These are phyloP conservation scores for Lipomyces yamadae DNA, from an alignment of 805 yeast genomes.

Conservation along the genomic window DNA sequence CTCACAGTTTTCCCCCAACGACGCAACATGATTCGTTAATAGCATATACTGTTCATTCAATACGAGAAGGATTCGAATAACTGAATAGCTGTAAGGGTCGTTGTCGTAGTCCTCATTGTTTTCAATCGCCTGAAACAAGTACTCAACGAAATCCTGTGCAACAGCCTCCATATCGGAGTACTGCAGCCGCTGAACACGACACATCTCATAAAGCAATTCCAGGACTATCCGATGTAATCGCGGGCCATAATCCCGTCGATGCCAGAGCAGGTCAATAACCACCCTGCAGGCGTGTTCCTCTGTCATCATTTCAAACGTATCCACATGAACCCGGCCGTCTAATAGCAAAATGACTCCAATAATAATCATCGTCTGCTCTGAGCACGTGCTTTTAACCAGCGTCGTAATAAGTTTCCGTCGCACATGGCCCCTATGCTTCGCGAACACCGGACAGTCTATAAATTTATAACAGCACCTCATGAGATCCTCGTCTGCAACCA, in stretches of 20 bases:
- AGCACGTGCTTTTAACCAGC: conserved; percentile 37
- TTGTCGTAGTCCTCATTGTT: conserved; percentile 46
- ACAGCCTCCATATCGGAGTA: conserved; percentile 51
- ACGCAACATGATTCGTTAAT: conserved; percentile 41
- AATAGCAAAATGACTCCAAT: conserved; percentile 53
- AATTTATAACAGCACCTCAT: conserved; percentile 52
- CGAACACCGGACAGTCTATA: conserved; percentile 56
- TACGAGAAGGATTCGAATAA: conserved; percentile 71
- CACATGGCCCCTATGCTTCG: conserved; percentile 57
- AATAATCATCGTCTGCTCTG: conserved; percentile 47
- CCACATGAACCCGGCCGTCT: conserved; percentile 52
- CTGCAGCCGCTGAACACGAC: conserved; percentile 56
- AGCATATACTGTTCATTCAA: conserved; percentile 90
- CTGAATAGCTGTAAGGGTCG: conserved; percentile 66
- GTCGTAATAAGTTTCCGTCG: conserved; percentile 47
- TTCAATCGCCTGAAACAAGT: conserved; percentile 55
- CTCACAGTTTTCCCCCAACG: neutral
- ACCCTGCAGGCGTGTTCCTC: conserved; percentile 60
- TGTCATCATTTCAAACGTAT: conserved; percentile 53
- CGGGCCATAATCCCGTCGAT: conserved; percentile 10
- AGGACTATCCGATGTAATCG: conserved; percentile 53
- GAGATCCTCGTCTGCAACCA: conserved; percentile 47
- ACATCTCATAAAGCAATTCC: conserved; percentile 60
- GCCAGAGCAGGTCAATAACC: conserved; percentile 51
- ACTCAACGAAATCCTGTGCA: conserved; percentile 54